Percentiles rank a stretch among this genome's conserved stretches.
Evolutionary conservation across 1,284 basidiomycete genomes (phyloP).

Genomic region (Boletellus deceptivus): DNA sequence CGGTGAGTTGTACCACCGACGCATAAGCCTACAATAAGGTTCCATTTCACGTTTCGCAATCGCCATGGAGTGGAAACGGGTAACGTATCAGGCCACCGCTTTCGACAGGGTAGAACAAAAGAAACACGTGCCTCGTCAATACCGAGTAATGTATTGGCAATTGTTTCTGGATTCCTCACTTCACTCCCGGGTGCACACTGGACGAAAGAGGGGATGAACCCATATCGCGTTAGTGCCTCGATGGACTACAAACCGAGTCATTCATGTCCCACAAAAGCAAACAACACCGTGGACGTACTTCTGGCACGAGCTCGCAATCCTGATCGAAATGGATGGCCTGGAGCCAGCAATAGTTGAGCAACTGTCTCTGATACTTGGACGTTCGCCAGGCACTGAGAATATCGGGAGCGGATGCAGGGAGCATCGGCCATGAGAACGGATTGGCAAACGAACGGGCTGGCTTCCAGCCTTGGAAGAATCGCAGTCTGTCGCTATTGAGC

Average conservation of each 20-base stretch:
- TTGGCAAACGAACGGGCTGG: conserved; percentile 33
- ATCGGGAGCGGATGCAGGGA: conserved; percentile 25
- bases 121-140: conserved; percentile 24
- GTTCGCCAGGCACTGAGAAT: conserved; percentile 28
- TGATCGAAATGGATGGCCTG: conserved; percentile 30
- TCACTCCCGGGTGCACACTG: conserved; percentile 21
- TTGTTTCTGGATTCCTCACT: conserved; percentile 20
- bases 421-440: conserved; percentile 33
- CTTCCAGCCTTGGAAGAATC: conserved; percentile 33
- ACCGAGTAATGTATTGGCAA: conserved; percentile 24
- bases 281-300: conserved; percentile 13
- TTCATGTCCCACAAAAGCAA: not conserved
- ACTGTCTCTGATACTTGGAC: conserved; percentile 24
- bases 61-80: not conserved
- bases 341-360: conserved; percentile 33
- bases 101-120: not conserved
- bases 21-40: conserved; percentile 23
- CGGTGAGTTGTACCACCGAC: conserved; percentile 19
- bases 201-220: conserved; percentile 28
- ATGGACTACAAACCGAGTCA: conserved; percentile 21
- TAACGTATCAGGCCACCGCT: not conserved
- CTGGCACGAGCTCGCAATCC: conserved; percentile 17
- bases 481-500: conserved; percentile 20
- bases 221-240: conserved; percentile 28
- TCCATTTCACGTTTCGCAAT: not conserved